Conservation (phyloP, 352 stramenopile genomes). For the Peronospora destructor region DNA sequence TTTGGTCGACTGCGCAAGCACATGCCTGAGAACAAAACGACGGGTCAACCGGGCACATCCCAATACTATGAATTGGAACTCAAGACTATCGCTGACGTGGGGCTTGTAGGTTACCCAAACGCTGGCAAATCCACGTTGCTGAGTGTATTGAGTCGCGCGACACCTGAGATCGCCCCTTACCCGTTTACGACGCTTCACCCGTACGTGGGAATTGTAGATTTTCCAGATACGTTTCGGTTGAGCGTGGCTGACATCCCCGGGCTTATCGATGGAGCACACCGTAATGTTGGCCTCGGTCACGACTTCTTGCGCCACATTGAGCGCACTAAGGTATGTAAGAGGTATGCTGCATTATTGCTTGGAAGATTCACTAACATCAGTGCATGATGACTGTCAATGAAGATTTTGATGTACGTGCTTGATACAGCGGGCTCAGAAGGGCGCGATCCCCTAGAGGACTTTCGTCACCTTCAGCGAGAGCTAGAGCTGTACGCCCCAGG, state of each 20-base stretch:
- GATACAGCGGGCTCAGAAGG: conserved; percentile 76
- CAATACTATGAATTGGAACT: conserved; percentile 96
- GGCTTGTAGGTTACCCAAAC: conserved; percentile 98
- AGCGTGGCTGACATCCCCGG: conserved; percentile 87
- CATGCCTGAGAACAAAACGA: conserved; percentile 74
- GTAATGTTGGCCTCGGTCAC: conserved; percentile 95
- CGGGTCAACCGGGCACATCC: conserved; percentile 87
- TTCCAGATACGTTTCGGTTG: conserved; percentile 89
- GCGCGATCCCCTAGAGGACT: conserved; percentile 68
- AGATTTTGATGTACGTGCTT: conserved; percentile 85
- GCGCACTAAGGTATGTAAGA: conserved; percentile 87
- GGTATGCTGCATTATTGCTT: background rate
- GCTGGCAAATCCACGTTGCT: conserved; percentile 96
- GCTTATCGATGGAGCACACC: conserved; percentile 88
- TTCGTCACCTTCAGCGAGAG: conserved; percentile 73
- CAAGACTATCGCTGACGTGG: conserved; percentile 97
- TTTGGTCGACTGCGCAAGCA: conserved; percentile 77
- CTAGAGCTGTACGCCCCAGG: conserved; percentile 82
- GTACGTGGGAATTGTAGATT: conserved; percentile 93
- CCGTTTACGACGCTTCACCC: conserved; percentile 97
- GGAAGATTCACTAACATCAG: background rate
- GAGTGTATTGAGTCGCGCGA: conserved; percentile 87
- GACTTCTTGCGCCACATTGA: conserved; percentile 98
- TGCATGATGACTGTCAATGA: conserved; percentile 1
- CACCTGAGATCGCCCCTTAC: conserved; percentile 94